A percentile compares a stretch with the other conserved stretches of the same genome.
Evolutionary conservation across 345 rosid genomes (phyloP).

Genomic region (Crucihimalaya himalaica): DNA sequence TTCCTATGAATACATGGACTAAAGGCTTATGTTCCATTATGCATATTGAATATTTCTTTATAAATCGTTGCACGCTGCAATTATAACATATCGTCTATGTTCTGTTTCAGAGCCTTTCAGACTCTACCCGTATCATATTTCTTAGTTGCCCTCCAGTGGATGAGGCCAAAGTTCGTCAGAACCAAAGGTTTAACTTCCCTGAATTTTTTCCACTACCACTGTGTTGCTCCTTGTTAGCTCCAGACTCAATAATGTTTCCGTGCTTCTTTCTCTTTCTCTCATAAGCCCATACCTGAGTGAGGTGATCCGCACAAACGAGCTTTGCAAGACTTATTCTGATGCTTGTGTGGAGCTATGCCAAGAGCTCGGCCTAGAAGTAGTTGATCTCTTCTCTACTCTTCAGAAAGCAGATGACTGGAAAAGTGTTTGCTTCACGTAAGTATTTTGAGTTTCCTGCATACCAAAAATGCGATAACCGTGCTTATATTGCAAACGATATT

Average conservation of each 20-base stretch:
- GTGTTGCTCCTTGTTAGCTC: neutral
- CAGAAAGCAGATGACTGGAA: conserved; percentile 65
- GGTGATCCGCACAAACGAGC: conserved; percentile 81
- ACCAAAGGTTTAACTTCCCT: conserved; percentile 54
- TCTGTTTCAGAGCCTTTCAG: conserved; percentile 71
- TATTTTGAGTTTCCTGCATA: conserved; percentile 13
- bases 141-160: conserved; percentile 89
- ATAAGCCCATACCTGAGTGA: conserved; percentile 69
- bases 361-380: conserved; percentile 67
- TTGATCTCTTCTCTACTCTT: conserved; percentile 76
- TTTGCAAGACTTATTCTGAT: conserved; percentile 76
- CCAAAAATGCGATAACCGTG: neutral
- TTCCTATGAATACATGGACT: neutral
- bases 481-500: neutral
- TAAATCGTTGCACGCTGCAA: neutral
- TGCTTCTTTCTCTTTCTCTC: neutral
- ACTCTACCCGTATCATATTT: conserved; percentile 59
- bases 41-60: neutral
- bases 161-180: conserved; percentile 63
- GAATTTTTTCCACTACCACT: neutral
- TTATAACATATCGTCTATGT: neutral
- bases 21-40: neutral
- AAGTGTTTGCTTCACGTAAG: conserved; percentile 84
- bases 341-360: conserved; percentile 76
- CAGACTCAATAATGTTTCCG: neutral